Evolutionary conservation across 371 early-diverging fungal genomes (phyloP).

Genomic region (Saksenaea vasiformis): DNA sequence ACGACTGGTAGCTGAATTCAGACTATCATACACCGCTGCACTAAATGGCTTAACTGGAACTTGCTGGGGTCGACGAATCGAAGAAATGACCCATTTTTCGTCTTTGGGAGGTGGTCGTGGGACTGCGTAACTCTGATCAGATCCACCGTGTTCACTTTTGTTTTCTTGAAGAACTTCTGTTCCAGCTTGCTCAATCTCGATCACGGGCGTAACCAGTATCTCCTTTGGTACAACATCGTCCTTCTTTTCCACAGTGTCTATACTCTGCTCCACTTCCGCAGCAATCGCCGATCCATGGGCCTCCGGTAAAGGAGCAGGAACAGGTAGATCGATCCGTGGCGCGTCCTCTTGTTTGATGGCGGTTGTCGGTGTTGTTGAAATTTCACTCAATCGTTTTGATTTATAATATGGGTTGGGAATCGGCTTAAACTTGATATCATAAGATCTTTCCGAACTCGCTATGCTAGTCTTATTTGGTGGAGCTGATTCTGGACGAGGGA

Average conservation of each 20-base stretch:
- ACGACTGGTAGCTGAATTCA: conserved; percentile 6
- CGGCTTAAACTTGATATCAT: neutral
- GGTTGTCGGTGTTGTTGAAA: neutral
- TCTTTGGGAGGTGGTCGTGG: conserved; percentile 39
- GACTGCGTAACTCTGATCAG: conserved; percentile 13
- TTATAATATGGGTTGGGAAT: neutral
- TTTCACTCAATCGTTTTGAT: neutral
- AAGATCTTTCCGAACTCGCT: neutral
- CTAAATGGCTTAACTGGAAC: conserved; percentile 40
- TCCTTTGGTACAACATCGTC: neutral
- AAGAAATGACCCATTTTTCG: conserved; percentile 55
- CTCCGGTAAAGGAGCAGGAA: neutral
- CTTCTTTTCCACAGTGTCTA: neutral
- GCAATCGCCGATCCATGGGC: neutral
- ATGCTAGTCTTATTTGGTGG: neutral
- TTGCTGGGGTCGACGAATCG: conserved; percentile 49
- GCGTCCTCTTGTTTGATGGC: neutral
- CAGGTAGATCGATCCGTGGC: neutral
- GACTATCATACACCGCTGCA: conserved; percentile 27
- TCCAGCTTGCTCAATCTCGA: neutral
- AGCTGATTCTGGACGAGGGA: neutral
- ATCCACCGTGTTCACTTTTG: conserved; percentile 6
- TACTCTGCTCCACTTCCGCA: neutral
- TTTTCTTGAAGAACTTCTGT: neutral
- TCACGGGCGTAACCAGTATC: neutral